Base-by-base conservation (phyloP, 2,329 filamentous ascomycete species). In the Furcasterigmium sp. region DNA sequence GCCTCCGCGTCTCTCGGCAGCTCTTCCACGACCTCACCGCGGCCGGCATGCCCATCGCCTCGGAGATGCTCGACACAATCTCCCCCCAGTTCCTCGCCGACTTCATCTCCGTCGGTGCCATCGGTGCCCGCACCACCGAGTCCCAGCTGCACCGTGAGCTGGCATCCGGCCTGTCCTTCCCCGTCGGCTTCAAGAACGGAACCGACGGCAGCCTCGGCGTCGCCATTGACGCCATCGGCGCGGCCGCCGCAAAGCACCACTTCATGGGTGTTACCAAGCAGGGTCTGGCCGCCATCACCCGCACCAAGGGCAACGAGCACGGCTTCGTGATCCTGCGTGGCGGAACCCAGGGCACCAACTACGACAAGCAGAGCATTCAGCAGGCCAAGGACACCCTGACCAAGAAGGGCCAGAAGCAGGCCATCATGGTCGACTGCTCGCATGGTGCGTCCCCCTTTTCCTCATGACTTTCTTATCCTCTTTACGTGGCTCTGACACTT, bases 241-340 rank as follows among this genome's bases (percentile, higher is more conserved):
- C 87, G 23, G 87, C 86, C 1, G 82, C 84, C 45, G 76, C 85
- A n/a, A 83, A 79, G 65, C 93, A 98, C 68, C 91, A 96, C 73
- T 98, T 98, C 76, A 86, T 98, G 76, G 91, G 91, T 67, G 93
- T 98, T 39, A 98, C 93, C 25, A 98, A 98, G 76, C 91, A 95
- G 61, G 93, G 93, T 47, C 75, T 96, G 48, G 93, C 91, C 37
- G 91, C 93, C 49, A 97, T 98, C 56, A 95, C 91, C 39, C 83
- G 88, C 65, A 98, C 93, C 14, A 80, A 78, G 45, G 93, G 93
- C 43, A 98, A 98, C 65, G 87, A 95, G 69, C 89, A 98, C 68
- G 94, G 93, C 60, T 98, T 98, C 61, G 88, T 97, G 41, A 96
- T 98, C 59, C 76, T 98, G 47, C 82, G 93, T 49, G 93, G 93